Evolutionary conservation across 148 eudicot species (phyloP).

Genomic region (Chenopodium album): DNA sequence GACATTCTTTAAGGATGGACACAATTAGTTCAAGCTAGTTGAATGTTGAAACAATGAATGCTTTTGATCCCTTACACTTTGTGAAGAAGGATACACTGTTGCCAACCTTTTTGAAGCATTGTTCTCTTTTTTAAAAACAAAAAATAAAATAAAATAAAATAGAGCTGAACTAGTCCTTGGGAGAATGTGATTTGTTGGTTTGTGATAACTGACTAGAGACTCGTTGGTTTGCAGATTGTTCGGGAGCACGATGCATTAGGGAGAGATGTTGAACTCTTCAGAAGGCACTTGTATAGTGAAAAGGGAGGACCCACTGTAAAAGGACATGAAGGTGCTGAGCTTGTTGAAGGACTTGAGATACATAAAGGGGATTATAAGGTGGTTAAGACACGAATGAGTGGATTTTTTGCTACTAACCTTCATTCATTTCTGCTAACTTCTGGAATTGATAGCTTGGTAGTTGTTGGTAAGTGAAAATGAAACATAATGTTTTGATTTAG

Average conservation of each 20-base stretch:
- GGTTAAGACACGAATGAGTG: constrained; percentile 92
- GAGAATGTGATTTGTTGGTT: background rate
- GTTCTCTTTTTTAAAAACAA: background rate
- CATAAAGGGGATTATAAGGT: constrained; percentile 75
- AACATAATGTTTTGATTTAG: background rate
- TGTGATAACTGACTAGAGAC: background rate
- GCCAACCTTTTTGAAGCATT: background rate
- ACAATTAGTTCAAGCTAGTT: background rate
- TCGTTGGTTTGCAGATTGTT: constrained; percentile 55
- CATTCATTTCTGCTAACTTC: constrained; percentile 61
- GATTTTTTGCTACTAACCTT: constrained; percentile 84
- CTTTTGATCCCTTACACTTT: background rate
- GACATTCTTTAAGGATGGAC: background rate
- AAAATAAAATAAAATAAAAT: too few species aligned
- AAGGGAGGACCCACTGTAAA: constrained; percentile 65
- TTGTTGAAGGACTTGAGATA: constrained; percentile 80
- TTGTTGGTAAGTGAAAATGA: constrained; percentile 50
- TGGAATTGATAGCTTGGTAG: constrained; percentile 65
- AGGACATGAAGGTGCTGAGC: constrained; percentile 71
- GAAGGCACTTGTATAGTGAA: constrained; percentile 62
- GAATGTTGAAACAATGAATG: background rate
- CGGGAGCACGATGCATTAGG: constrained; percentile 95
- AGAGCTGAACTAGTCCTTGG: background rate
- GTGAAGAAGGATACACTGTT: background rate
- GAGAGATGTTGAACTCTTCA: constrained; percentile 88